Conservation (phyloP, 2,329 filamentous ascomycete genomes). For the Fusarium temperatum region DNA sequence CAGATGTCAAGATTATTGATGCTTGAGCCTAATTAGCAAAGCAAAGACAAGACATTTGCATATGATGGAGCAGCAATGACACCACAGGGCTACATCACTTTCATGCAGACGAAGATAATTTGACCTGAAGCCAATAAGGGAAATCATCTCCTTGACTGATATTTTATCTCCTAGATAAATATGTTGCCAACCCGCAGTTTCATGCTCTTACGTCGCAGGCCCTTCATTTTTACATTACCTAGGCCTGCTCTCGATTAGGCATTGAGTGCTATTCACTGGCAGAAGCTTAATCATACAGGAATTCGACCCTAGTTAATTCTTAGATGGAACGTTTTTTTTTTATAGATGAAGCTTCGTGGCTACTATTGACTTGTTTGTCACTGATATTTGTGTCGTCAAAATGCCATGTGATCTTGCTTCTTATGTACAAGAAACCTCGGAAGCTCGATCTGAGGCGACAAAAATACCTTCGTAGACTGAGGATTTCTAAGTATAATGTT, state of each 20-base stretch:
- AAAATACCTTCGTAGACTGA: neutral
- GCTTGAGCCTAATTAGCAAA: neutral
- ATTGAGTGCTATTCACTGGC: neutral
- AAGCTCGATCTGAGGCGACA: neutral
- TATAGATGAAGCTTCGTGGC: neutral
- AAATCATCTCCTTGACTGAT: neutral
- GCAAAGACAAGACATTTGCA: neutral
- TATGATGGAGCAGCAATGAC: neutral
- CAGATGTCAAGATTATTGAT: slow-evolving; percentile 61
- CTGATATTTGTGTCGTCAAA: neutral
- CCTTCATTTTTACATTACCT: neutral
- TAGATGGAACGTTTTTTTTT: neutral
- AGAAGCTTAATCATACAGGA: neutral
- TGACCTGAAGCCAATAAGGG: neutral
- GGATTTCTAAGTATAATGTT: neutral
- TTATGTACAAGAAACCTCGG: neutral
- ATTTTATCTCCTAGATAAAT: neutral
- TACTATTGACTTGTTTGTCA: neutral
- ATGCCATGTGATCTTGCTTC: neutral
- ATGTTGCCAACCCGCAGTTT: neutral
- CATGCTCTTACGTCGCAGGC: neutral
- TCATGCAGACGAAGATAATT: neutral
- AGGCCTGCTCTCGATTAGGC: neutral
- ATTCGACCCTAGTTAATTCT: neutral
- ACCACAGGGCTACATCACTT: neutral